A percentile compares a stretch with the other conserved stretches of the same genome.
Evolutionary conservation across 129 eudicot species (phyloP).

Genomic region (Centella asiatica): DNA sequence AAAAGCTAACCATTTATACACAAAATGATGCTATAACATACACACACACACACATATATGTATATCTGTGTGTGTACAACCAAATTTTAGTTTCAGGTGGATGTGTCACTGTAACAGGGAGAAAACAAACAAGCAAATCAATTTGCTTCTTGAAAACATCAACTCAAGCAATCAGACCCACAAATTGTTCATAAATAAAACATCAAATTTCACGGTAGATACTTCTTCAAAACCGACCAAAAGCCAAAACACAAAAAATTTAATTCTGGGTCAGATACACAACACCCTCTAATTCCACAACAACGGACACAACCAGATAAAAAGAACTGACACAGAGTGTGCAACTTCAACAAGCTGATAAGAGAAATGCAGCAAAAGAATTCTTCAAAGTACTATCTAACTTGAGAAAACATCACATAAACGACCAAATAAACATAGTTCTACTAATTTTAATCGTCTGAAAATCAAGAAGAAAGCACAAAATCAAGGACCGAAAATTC

Average conservation of each 20-base stretch:
- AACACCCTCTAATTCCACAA: neutral
- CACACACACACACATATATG: too few relatives aligned
- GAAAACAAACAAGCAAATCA: too few relatives aligned
- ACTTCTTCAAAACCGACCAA: slow-evolving; percentile 4
- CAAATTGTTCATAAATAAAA: too few relatives aligned
- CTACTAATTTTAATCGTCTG: neutral
- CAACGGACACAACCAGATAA: neutral
- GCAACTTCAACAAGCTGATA: too few relatives aligned
- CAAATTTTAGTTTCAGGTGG: too few relatives aligned
- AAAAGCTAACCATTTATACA: neutral
- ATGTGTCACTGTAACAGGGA: too few relatives aligned
- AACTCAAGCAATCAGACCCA: neutral
- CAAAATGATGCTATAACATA: too few relatives aligned
- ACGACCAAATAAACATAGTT: neutral
- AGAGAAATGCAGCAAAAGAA: neutral
- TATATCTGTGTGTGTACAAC: too few relatives aligned
- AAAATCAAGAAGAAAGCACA: neutral
- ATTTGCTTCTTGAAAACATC: too few relatives aligned
- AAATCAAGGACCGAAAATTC: neutral
- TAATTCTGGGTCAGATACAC: neutral
- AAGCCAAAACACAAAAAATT: neutral
- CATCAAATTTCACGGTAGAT: neutral
- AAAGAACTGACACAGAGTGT: neutral
- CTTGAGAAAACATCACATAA: neutral
- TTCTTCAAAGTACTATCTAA: neutral